A percentile compares a stretch with the other conserved stretches of the same genome.
These are phyloP conservation scores for Dothideomycetes sp. DNA, from an alignment of 2,329 filamentous ascomycete genomes.

Conservation along the genomic window DNA sequence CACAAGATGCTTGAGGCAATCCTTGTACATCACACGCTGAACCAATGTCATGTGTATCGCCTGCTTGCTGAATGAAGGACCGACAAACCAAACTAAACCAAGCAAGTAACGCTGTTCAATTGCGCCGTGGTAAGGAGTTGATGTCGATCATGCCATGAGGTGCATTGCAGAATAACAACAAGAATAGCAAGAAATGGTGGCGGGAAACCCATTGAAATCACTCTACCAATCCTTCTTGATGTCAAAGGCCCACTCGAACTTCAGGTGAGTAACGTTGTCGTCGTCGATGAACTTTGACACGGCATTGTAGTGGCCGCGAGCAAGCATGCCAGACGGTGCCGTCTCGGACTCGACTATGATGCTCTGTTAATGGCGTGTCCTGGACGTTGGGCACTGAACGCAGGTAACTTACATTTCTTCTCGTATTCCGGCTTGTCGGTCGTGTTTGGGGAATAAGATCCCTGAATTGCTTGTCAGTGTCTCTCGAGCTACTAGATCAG, in stretches of 20 bases:
- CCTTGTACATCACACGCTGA: too few relatives aligned
- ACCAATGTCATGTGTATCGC: too few relatives aligned
- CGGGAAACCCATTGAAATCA: too few relatives aligned
- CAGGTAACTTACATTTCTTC: constrained; percentile 68
- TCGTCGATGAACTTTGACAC: constrained; percentile 89
- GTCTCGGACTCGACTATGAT: constrained; percentile 74
- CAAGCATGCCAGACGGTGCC: constrained; percentile 82
- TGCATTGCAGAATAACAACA: not conserved
- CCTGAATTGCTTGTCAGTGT: constrained; percentile 37
- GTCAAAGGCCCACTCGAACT: constrained; percentile 94
- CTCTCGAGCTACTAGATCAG: not conserved
- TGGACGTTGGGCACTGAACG: constrained; percentile 1
- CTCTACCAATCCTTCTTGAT: constrained; percentile 86
- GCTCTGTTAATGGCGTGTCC: constrained; percentile 1
- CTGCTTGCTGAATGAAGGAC: too few relatives aligned
- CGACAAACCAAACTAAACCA: too few relatives aligned
- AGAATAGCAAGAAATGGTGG: not conserved
- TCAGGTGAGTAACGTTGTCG: constrained; percentile 78
- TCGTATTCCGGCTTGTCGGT: constrained; percentile 73
- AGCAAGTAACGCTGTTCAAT: too few relatives aligned
- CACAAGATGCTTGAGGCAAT: too few relatives aligned
- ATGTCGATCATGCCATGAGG: too few relatives aligned
- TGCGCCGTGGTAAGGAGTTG: too few relatives aligned
- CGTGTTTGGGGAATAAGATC: constrained; percentile 88
- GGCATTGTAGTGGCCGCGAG: constrained; percentile 82